A percentile compares a stretch with the other conserved stretches of the same genome.
phyloP scores from a whole-genome alignment of 1,284 basidiomycete genomes.

The Testicularia cyperi region DNA sequence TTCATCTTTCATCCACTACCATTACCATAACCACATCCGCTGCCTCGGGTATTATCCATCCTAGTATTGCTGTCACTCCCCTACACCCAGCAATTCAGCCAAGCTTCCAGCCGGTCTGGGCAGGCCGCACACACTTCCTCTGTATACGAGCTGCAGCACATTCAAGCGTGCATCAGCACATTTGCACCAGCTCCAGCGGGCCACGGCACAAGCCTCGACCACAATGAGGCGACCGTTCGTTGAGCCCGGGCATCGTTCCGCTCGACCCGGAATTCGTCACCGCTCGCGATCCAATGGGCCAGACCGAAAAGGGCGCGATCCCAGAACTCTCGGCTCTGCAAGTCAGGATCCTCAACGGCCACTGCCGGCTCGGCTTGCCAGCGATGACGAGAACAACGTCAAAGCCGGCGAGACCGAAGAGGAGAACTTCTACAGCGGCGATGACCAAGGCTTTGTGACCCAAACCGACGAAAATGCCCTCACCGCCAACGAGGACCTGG shows the following conservation, averaged over 20 bases:
- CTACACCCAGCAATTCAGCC: too few species aligned
- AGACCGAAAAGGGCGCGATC: slow-evolving; percentile 33
- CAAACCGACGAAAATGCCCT: slow-evolving; percentile 34
- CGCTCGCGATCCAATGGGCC: slow-evolving; percentile 25
- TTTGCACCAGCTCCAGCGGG: too few species aligned
- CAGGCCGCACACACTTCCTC: too few species aligned
- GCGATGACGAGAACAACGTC: slow-evolving; percentile 6
- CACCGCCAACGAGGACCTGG: slow-evolving; percentile 27
- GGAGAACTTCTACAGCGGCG: slow-evolving; percentile 32
- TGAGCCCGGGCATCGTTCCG: slow-evolving; percentile 33
- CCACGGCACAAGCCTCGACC: too few species aligned
- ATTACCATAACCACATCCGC: too few species aligned
- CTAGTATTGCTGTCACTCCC: too few species aligned
- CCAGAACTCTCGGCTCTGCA: slow-evolving; percentile 7
- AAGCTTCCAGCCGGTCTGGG: too few species aligned
- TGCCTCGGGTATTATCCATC: too few species aligned
- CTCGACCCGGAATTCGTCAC: slow-evolving; percentile 31
- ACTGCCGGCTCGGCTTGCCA: slow-evolving; percentile 12
- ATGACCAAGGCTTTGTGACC: slow-evolving; percentile 30
- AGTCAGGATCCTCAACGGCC: slow-evolving; percentile 2
- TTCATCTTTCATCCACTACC: too few species aligned
- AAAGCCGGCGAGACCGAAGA: slow-evolving; percentile 23
- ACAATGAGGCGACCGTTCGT: slow-evolving; percentile 34
- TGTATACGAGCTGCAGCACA: too few species aligned
- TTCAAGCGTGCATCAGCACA: too few species aligned